phyloP scores from a whole-genome alignment of 768 basidiomycete genomes.

The Lentinula detonsa region DNA sequence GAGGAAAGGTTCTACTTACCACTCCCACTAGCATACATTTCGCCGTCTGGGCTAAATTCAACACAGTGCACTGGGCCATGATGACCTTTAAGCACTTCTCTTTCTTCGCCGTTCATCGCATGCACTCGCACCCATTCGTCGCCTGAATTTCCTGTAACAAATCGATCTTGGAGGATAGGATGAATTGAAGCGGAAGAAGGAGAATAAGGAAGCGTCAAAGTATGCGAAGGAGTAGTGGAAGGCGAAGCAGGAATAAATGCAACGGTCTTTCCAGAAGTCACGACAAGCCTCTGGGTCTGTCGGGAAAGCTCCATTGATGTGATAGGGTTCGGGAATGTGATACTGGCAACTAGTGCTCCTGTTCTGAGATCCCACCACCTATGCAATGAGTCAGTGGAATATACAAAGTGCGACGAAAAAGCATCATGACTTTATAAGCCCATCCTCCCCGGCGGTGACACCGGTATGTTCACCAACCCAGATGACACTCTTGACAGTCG shows the following conservation, averaged over 20 bases:
- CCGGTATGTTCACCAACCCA: conserved; percentile 88
- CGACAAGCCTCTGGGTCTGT: conserved; percentile 76
- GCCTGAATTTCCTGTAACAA: conserved; percentile 82
- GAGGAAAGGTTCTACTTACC: conserved; percentile 51
- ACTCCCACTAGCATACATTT: conserved; percentile 95
- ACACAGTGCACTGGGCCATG: conserved; percentile 97
- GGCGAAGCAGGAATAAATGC: conserved; percentile 81
- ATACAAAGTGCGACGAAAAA: neutral
- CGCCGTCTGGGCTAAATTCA: conserved; percentile 92
- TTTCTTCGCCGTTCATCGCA: conserved; percentile 83
- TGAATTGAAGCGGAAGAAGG: conserved; percentile 96
- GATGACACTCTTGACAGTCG: conserved; percentile 87
- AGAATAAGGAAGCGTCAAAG: conserved; percentile 73
- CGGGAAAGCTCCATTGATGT: conserved; percentile 91
- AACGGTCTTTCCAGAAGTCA: conserved; percentile 89
- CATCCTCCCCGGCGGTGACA: conserved; percentile 90
- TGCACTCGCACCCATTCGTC: conserved; percentile 99
- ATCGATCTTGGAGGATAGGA: conserved; percentile 81
- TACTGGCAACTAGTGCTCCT: conserved; percentile 58
- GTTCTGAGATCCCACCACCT: conserved; percentile 98
- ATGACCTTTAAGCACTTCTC: conserved; percentile 91
- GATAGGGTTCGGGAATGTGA: conserved; percentile 74
- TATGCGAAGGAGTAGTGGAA: conserved; percentile 62
- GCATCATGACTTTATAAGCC: conserved; percentile 68
- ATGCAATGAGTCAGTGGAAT: conserved; percentile 1